These are phyloP conservation scores for Xylaria scruposa DNA, from an alignment of 495 filamentous ascomycete genomes.

Conservation along the genomic window DNA sequence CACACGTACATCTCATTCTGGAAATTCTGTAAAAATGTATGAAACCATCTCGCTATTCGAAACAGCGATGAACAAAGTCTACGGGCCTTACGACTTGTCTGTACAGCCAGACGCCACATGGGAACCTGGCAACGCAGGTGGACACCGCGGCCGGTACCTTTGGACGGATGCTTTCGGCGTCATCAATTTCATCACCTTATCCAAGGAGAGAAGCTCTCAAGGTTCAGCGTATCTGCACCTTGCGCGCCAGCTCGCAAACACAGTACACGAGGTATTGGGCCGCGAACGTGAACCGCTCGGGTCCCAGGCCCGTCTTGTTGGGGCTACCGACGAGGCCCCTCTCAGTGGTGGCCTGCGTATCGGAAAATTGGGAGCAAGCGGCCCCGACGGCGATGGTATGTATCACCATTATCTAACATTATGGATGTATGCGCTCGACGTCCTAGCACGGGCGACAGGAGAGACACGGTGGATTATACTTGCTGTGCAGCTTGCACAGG, in stretches of 20 bases:
- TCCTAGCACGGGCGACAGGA: constrained; percentile 59
- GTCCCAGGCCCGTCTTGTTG: constrained; percentile 49
- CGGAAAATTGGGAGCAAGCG: constrained; percentile 61
- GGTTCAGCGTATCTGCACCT: constrained; percentile 57
- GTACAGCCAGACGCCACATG: constrained; percentile 37
- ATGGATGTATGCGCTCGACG: constrained; percentile 75
- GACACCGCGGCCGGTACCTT: constrained; percentile 69
- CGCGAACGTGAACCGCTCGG: constrained; percentile 56
- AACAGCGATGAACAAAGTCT: constrained; percentile 49
- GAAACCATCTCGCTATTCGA: constrained; percentile 39
- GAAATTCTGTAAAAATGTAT: neutral
- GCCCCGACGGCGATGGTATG: constrained; percentile 67
- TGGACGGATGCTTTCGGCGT: constrained; percentile 77
- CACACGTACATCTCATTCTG: too few relatives aligned
- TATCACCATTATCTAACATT: constrained; percentile 74
- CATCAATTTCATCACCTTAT: constrained; percentile 68
- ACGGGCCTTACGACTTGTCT: constrained; percentile 47
- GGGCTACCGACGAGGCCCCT: constrained; percentile 61
- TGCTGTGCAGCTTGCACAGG: constrained; percentile 63
- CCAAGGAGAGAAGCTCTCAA: constrained; percentile 47
- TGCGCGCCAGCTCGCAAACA: constrained; percentile 57
- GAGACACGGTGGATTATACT: constrained; percentile 59
- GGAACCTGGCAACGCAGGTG: constrained; percentile 55
- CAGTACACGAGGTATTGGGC: constrained; percentile 65
- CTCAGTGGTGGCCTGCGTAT: constrained; percentile 68